Evolutionary conservation across 345 rosid genomes (phyloP), one percentile per base, ranked within the genome.

Genomic region (Acer campestre): DNA sequence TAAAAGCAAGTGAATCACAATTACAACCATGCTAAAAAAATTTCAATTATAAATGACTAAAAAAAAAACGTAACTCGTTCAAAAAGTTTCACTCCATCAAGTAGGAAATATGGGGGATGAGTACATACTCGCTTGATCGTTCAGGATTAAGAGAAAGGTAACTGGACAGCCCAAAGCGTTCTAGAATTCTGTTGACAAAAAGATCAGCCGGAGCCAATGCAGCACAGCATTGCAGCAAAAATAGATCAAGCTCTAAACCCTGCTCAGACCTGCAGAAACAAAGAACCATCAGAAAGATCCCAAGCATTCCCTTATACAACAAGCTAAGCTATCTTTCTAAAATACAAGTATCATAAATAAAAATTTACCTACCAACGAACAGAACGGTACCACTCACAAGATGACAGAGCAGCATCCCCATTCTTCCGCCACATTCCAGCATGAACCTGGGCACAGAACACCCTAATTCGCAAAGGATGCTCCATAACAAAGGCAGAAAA

Each of bases 381-480:
- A 64, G 98, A 89, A 69, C 92, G 94, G 75, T 93, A 94, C 93
- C 90, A 93, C 74, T 94, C 95, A 70, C 81, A 84, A 80, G 89
- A 84, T 74, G 90, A 77, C 80, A 86, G 42, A 59, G 95, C 94
- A 81, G 90, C 78, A 80, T 96, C 98, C 68, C 89, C 97, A 82
- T 96, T 93, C 91, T 86, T 96, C 79, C 85, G 89, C 99, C 99
- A 96, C 98, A 94, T 92, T 84, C 97, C 97, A 77, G 97, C 97
- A 71, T 82, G 89, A 80, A 96, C 93, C 78, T 96, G 88, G 38
- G 99, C 92, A 85, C 93, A 92, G 75, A 96, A 96, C 35, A 89
- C 99, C 90, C 97, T 90, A 77, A 88, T 83, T 62, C 92, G 99
- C 63, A 96, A 80, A 72, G 95, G 94, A 85, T 94, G 94, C 88